Base-by-base conservation (phyloP, 345 rosid genomes). In the Camelina neglecta region DNA sequence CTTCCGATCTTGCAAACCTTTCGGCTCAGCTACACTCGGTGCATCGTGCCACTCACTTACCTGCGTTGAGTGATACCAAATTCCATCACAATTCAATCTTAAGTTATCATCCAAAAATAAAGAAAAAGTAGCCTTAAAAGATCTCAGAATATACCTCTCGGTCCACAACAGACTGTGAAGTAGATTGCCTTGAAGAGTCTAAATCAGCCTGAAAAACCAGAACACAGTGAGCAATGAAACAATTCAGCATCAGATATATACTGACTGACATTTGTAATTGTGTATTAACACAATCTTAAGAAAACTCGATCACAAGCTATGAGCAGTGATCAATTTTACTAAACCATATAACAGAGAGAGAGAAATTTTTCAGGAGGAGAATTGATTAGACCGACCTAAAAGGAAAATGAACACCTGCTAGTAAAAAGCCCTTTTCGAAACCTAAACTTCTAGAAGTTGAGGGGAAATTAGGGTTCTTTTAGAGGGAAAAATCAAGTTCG, bases 21-120 rank as follows among this genome's bases (percentile, higher is more conserved):
- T 85, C 8, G 55, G 78, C 47, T 74, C 75, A 65, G 44, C 77
- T 24, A 78, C 83, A 70, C 65, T 80, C 77, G 80, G 78, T 1
- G 87, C 86, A 72, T 87, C 88, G 57, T 84, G 86, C 91, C 86
- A 83, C 13, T 88, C 83, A 57, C 64, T 69, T 44, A 67, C 48
- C 87, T 89, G 83, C 21, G 63, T 66, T 1, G 15, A 48, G 26
- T 12, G 53, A 65, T 41, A 58, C 11, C 31, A 77, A 58, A 33
- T 13, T 44, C 48, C 16, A 44, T 44, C 7, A 44, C 16, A 44
- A 9, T 12, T 5, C 48, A 44, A 44, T 4, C n/a, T 11, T 12
- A 4, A 12, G 9, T 12, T n/a, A 20, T 11, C 4, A 57, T 57
- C 18, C 44, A 11, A 2, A 45, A 42, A 55, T 29, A 29, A 21